Base-by-base conservation (phyloP, 2,329 filamentous ascomycete genomes). In the Apiospora saccharicola region DNA sequence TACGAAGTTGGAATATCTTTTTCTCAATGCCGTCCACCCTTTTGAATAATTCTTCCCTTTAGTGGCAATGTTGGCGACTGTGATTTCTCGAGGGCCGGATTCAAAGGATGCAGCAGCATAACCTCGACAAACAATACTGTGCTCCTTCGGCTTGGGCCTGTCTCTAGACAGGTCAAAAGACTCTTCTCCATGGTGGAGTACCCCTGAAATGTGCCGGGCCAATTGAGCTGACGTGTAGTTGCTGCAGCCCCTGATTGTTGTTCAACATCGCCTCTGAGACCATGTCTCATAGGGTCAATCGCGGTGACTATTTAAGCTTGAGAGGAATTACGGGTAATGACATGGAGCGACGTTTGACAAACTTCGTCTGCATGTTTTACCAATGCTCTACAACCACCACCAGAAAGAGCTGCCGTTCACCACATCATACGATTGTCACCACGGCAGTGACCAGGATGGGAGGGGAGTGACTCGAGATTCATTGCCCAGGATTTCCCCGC, bases 351-450 rank as follows among this genome's bases (percentile, higher is more conserved):
- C 57, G 57, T 41, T 7, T 64, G 34, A 41, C 57, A 64, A 24
- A 64, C 34, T 14, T 34, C 34, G 57, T 34, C 57, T 64, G 57
- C 22, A 64, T 64, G 57, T 64, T 64, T 64, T 64, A 41, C 57
- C 19, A n/a, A 8, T 64, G 34, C 16, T 64, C 57, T n/a, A 64
- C 57, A 41, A 4, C 57, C 57, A 34, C 34, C 34, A 13, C 8
- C 34, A 64, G 57, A 37, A 41, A 64, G 16, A 61, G 19, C 57
- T 64, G 57, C 19, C 57, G 34, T 37, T 14, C 53, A n/a, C 30
- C 26, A 13, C 53, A 64, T 41, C 57, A 64, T 41, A 41, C 57
- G 34, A 64, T 41, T 41, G 57, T 41, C 22, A 37, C 57, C 34
- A 64, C 57, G 57, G 19, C 30, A 30, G 53, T 34, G 53, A 34